Conservation (phyloP, 129 eudicot species). For the Arctium lappa region DNA sequence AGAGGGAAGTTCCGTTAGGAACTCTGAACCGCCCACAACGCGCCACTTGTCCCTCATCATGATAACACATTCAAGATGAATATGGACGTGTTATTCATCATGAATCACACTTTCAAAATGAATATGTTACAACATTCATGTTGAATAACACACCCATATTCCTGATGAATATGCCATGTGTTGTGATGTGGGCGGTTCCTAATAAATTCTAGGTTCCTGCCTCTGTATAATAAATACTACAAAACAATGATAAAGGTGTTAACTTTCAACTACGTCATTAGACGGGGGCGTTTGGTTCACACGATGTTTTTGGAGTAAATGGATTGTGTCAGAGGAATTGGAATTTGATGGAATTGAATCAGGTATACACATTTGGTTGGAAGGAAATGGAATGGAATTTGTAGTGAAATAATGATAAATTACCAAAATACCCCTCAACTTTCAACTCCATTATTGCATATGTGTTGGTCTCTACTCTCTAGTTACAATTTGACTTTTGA, state of each 20-base stretch:
- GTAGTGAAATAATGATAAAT: neutral
- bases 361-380: neutral
- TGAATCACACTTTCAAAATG: too few relatives aligned
- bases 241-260: neutral
- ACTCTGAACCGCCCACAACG: too few relatives aligned
- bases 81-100: too few relatives aligned
- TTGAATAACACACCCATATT: too few relatives aligned
- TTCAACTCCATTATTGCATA: neutral
- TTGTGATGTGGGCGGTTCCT: too few relatives aligned
- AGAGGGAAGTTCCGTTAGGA: too few relatives aligned
- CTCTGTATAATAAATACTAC: neutral
- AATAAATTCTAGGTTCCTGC: too few relatives aligned
- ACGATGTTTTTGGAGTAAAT: neutral
- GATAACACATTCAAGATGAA: too few relatives aligned
- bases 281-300: neutral
- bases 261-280: neutral
- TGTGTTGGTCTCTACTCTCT: neutral
- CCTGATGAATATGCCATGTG: too few relatives aligned
- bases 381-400: neutral
- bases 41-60: too few relatives aligned
- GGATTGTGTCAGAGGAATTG: too few relatives aligned
- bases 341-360: neutral
- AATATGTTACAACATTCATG: too few relatives aligned
- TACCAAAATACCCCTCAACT: neutral
- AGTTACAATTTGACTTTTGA: slow-evolving; percentile 1